Evolutionary conservation across 805 yeast species (phyloP), one percentile per base, ranked within the genome.

Genomic region (Candida mattraensis): DNA sequence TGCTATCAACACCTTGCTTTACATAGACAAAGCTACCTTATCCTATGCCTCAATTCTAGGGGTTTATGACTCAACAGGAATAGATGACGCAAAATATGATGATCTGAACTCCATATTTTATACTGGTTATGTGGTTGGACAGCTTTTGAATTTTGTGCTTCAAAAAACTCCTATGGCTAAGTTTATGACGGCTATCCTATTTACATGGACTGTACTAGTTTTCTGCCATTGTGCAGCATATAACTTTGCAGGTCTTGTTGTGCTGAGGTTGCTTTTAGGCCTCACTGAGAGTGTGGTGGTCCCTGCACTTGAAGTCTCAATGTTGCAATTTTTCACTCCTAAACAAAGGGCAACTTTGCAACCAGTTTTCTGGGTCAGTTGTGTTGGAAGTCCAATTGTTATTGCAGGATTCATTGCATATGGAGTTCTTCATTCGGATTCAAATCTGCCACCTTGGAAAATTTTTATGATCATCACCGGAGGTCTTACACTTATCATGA

Each of bases 401-500:
- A 77, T 79, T 9, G 68, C 72, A 19, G 59, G 57, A 17, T 54
- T 57, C 24, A 50, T 60, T 25, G 65, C 67, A 15, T 68, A 63
- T 40, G 72, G 70, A 25, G 50, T 64, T 7, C 46, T 61, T 21
- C 56, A 56, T 41, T 52, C 58, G 4, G 35, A 40, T 16, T 20
- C 53, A 2, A 37, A 65, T 9, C 52, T 53, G 2, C 59, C 61
- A 9, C 37, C 45, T 18, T 81, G 85, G 83, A 71, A 73, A 46
- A 51, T 79, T 12, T 69, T 78, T 37, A 72, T 69, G 56, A 69
- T 79, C 21, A 70, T 78, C 32, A 66, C 74, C 35, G 87, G 84
- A 31, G 71, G 76, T 10, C 52, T 74, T 25, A 74, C 84, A 0
- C 59, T 77, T 15, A 17, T 70, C 14, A 40, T 67, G 23, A 53